These are phyloP conservation scores for Grosmannia clavigera DNA, from an alignment of 2,329 filamentous ascomycete species.

Conservation along the genomic window DNA sequence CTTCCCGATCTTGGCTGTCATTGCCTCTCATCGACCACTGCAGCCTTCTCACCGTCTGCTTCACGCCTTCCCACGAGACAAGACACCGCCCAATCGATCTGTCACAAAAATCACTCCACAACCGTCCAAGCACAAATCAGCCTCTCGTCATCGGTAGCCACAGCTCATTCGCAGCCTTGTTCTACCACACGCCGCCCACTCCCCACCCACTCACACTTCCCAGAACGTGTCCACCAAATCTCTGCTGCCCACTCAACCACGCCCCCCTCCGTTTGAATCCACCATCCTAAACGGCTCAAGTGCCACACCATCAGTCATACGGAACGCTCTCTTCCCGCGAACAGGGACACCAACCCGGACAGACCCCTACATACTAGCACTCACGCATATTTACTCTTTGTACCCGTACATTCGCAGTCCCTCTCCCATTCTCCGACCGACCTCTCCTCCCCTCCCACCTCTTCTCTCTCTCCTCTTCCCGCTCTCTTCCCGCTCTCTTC, in stretches of 20 bases:
- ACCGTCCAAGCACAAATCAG: background rate
- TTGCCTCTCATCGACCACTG: background rate
- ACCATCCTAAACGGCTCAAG: slow-evolving; percentile 1
- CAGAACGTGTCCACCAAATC: background rate
- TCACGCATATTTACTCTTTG: background rate
- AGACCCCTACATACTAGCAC: background rate
- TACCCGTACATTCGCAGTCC: background rate
- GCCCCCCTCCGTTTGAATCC: background rate
- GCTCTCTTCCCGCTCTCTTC: background rate
- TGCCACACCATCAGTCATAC: slow-evolving; percentile 1
- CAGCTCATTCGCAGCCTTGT: background rate
- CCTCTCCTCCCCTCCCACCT: background rate
- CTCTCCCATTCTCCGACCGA: background rate
- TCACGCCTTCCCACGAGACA: background rate
- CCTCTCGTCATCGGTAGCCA: background rate
- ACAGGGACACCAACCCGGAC: background rate
- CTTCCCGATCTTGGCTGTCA: background rate
- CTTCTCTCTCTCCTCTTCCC: background rate
- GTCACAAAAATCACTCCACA: background rate
- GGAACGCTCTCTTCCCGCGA: background rate
- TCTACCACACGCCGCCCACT: background rate
- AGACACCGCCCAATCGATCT: background rate
- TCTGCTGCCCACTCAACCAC: background rate
- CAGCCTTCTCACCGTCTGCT: background rate
- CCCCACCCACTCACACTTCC: background rate